phyloP scores from a whole-genome alignment of 257 asterid genomes.

The Fraxinus cuspidata region DNA sequence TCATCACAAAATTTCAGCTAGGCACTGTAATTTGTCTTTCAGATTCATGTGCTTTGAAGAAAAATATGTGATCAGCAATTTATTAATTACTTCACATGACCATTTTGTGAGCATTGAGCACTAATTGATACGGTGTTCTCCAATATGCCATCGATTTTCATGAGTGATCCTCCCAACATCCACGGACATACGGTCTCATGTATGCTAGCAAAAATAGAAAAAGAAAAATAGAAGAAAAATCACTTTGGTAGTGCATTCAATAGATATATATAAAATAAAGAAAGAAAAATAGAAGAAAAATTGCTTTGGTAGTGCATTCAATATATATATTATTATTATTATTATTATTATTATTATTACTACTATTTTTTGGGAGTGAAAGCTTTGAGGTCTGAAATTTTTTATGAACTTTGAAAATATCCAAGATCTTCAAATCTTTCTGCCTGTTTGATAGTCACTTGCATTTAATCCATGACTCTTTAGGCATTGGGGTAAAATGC shows the following conservation, averaged over 20 bases:
- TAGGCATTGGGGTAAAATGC: not conserved
- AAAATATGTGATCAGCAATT: not conserved
- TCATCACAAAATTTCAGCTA: slow-evolving; percentile 1
- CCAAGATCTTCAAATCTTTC: not conserved
- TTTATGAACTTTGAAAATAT: not conserved
- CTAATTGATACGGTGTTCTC: not conserved
- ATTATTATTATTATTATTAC: too few species aligned
- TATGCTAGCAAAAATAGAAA: not conserved
- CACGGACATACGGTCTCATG: not conserved
- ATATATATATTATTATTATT: too few species aligned
- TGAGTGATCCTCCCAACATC: not conserved
- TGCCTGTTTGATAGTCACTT: not conserved
- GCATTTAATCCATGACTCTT: not conserved
- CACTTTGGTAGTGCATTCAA: not conserved
- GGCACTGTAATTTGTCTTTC: not conserved
- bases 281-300: too few species aligned
- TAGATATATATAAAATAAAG: too few species aligned
- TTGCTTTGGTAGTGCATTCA: too few species aligned
- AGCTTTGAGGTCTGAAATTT: not conserved
- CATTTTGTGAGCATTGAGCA: not conserved
- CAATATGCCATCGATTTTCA: not conserved
- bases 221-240: not conserved
- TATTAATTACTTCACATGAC: not conserved
- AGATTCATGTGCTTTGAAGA: not conserved
- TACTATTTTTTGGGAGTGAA: not conserved